phyloP scores from a whole-genome alignment of 2,329 filamentous ascomycete genomes.

The Colletotrichum phormii region DNA sequence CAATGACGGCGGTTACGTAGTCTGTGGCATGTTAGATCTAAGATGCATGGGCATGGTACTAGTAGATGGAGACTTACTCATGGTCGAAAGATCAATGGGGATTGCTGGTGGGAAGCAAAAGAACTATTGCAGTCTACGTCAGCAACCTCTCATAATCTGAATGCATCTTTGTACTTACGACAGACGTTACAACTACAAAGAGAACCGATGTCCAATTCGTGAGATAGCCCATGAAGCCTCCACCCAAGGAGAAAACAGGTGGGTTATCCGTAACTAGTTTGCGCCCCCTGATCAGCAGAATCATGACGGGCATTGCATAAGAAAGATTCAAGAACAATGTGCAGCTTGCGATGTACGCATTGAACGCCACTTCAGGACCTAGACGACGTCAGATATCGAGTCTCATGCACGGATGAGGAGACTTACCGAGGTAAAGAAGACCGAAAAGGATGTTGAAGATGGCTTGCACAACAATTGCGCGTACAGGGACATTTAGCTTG shows the following conservation, averaged over 20 bases:
- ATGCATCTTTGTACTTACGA: not conserved
- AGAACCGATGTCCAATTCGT: constrained; percentile 16
- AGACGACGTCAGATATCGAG: not conserved
- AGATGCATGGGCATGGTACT: accelerated
- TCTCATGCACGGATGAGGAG: not conserved
- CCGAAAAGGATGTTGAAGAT: constrained; percentile 58
- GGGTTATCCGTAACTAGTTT: constrained; percentile 39
- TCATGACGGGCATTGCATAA: constrained; percentile 55
- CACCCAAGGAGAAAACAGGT: constrained; percentile 7
- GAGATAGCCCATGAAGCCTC: constrained; percentile 9
- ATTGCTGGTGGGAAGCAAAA: constrained; percentile 30
- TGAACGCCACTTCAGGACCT: constrained; percentile 56
- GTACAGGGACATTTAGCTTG: constrained; percentile 54
- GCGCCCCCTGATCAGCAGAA: constrained; percentile 51
- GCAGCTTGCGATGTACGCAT: constrained; percentile 57
- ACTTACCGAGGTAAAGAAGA: constrained; percentile 54
- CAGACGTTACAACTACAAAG: constrained; percentile 18
- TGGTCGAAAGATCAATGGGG: constrained; percentile 15
- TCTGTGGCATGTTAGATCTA: constrained; percentile 2
- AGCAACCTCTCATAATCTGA: not conserved
- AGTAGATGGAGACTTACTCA: constrained; percentile 10
- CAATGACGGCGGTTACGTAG: constrained; percentile 21
- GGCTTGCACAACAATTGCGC: constrained; percentile 53
- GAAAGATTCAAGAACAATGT: constrained; percentile 60
- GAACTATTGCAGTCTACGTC: not conserved